These are phyloP conservation scores for Chaetothyriales sp. DNA, from an alignment of 2,329 filamentous ascomycete genomes.

Conservation along the genomic window DNA sequence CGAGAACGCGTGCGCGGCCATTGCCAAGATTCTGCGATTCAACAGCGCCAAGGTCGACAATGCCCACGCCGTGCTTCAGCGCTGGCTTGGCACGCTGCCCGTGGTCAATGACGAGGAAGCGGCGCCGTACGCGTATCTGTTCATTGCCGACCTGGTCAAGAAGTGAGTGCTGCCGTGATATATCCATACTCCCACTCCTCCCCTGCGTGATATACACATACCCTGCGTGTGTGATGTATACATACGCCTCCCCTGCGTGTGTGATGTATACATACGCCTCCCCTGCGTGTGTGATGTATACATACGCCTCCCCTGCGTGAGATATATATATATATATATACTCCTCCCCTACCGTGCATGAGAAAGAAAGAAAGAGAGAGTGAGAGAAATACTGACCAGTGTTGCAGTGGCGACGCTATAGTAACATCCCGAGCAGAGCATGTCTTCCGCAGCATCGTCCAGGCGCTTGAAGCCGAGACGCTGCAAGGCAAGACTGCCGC, in stretches of 20 bases:
- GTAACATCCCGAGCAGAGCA: conserved; percentile 61
- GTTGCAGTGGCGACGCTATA: conserved; percentile 65
- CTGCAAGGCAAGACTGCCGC: conserved; percentile 70
- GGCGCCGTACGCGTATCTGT: conserved; percentile 88
- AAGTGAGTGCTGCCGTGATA: conserved; percentile 54
- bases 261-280: too few relatives aligned
- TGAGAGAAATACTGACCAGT: conserved; percentile 1
- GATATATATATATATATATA: too few relatives aligned
- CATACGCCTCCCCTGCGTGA: too few relatives aligned
- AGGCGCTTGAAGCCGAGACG: conserved; percentile 82
- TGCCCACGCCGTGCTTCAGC: conserved; percentile 59
- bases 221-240: too few relatives aligned
- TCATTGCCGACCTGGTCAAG: conserved; percentile 79
- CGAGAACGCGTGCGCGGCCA: conserved; percentile 90
- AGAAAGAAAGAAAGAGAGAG: too few relatives aligned
- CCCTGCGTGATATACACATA: too few relatives aligned
- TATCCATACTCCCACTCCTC: too few relatives aligned
- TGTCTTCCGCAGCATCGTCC: conserved; percentile 71
- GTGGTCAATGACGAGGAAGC: conserved; percentile 94
- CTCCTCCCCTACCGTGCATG: too few relatives aligned
- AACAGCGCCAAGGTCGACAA: conserved; percentile 66
- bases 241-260: too few relatives aligned
- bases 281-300: too few relatives aligned
- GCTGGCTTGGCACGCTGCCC: conserved; percentile 84
- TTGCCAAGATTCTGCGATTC: conserved; percentile 92